phyloP scores from a whole-genome alignment of 2,329 filamentous ascomycete species.

The Apiospora aurea region DNA sequence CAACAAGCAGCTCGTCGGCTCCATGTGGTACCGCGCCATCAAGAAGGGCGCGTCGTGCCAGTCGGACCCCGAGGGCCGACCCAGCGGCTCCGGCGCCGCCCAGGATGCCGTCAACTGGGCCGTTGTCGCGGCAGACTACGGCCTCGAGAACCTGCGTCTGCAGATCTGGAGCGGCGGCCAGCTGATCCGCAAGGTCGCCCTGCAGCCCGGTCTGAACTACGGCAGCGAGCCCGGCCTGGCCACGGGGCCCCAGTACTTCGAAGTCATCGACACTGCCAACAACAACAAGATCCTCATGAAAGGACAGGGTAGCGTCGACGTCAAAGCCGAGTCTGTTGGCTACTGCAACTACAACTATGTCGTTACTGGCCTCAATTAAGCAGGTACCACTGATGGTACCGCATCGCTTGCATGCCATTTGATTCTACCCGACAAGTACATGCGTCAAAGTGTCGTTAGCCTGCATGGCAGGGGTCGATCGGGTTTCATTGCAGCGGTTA shows the following conservation, averaged over 20 bases:
- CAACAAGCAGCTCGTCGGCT: constrained; percentile 36
- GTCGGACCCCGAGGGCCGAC: constrained; percentile 30
- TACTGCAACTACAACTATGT: constrained; percentile 44
- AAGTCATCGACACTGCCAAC: constrained; percentile 35
- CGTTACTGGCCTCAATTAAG: constrained; percentile 33
- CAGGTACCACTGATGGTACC: neutral
- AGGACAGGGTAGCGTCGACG: constrained; percentile 36
- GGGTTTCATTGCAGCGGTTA: constrained; percentile 1
- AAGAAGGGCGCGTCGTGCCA: constrained; percentile 27
- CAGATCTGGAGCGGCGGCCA: constrained; percentile 38
- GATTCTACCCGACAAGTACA: neutral
- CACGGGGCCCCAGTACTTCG: constrained; percentile 40
- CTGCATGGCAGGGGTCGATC: neutral
- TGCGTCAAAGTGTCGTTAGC: neutral
- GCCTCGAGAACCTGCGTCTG: constrained; percentile 29
- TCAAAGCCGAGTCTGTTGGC: constrained; percentile 32
- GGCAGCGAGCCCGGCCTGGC: constrained; percentile 37
- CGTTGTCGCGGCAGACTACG: constrained; percentile 34
- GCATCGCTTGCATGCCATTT: neutral
- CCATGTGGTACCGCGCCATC: constrained; percentile 43
- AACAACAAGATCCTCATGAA: constrained; percentile 34
- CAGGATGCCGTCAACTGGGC: constrained; percentile 41
- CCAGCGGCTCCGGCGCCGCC: constrained; percentile 35
- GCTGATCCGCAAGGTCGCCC: constrained; percentile 32
- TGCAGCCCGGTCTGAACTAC: constrained; percentile 37